Evolutionary conservation across 2,329 filamentous ascomycete species (phyloP).

Genomic region (Westerdykella sp.): DNA sequence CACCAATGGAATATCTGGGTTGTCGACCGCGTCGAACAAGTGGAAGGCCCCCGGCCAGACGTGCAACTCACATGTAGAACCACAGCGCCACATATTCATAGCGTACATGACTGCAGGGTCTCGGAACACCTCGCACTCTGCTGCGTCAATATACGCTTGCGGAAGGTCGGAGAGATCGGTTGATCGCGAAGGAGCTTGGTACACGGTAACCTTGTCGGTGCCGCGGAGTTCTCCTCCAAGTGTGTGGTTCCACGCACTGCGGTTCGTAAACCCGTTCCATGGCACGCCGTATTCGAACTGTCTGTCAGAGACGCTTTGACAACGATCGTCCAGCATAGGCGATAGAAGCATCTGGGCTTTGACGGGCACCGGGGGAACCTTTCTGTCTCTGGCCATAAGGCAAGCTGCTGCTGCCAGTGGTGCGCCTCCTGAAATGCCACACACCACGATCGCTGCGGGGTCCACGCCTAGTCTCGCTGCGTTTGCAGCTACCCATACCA

Average conservation of each 20-base stretch:
- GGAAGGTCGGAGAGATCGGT: conserved; percentile 11
- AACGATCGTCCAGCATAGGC: conserved; percentile 12
- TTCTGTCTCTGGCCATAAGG: no score
- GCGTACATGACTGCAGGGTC: conserved; percentile 12
- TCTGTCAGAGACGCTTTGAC: conserved; percentile 11
- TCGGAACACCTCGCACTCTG: conserved; percentile 18
- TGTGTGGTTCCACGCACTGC: conserved; percentile 9
- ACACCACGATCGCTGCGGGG: no score
- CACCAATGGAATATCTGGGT: no score
- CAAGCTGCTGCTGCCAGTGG: no score
- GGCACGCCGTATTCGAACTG: conserved; percentile 14
- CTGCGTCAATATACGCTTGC: conserved; percentile 12
- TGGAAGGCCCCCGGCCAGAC: no score
- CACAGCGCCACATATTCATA: no score
- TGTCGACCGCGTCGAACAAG: no score
- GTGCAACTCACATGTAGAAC: no score
- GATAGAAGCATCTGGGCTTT: conserved; percentile 12
- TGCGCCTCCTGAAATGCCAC: no score
- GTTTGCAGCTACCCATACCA: no score
- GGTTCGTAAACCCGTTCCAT: conserved; percentile 5
- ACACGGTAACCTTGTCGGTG: conserved; percentile 7
- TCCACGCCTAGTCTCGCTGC: no score
- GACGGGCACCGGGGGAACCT: no score
- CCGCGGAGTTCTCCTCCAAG: conserved; percentile 7
- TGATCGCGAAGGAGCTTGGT: conserved; percentile 10